A percentile compares a stretch with the other conserved stretches of the same genome.
Conservation (phyloP, 2,329 filamentous ascomycete genomes). For the Pleoardoris graminearum region DNA sequence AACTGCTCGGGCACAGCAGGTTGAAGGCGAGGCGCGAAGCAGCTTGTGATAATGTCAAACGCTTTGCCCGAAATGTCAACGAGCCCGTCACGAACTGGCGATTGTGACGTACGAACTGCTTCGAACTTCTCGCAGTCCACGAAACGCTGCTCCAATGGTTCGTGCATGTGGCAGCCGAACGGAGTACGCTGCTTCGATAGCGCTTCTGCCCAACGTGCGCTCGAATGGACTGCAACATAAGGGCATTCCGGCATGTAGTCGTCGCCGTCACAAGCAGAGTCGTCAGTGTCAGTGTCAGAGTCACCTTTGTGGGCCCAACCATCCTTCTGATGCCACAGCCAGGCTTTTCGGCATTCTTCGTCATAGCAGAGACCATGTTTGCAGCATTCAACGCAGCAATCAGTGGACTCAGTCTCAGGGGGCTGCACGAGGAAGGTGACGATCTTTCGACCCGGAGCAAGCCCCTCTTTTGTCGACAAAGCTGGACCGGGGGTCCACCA, state of each 20-base stretch:
- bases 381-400: slow-evolving; percentile 4
- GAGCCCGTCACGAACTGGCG: neutral
- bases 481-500: neutral
- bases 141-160: neutral
- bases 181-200: neutral
- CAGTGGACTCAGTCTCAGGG: neutral
- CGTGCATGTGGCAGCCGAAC: slow-evolving; percentile 7
- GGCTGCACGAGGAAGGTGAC: slow-evolving; percentile 4
- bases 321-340: no score
- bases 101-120: neutral
- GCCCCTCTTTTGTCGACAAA: neutral
- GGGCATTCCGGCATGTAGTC: neutral
- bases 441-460: neutral
- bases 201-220: neutral
- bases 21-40: neutral
- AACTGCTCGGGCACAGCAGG: neutral
- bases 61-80: neutral
- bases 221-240: neutral
- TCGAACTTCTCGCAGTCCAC: neutral
- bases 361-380: slow-evolving; percentile 1
- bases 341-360: neutral
- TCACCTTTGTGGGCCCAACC: no score
- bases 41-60: slow-evolving; percentile 4
- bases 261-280: neutral
- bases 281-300: neutral